Evolutionary conservation across 2,329 filamentous ascomycete genomes (phyloP).

Genomic region (Aspergillus japonicus): DNA sequence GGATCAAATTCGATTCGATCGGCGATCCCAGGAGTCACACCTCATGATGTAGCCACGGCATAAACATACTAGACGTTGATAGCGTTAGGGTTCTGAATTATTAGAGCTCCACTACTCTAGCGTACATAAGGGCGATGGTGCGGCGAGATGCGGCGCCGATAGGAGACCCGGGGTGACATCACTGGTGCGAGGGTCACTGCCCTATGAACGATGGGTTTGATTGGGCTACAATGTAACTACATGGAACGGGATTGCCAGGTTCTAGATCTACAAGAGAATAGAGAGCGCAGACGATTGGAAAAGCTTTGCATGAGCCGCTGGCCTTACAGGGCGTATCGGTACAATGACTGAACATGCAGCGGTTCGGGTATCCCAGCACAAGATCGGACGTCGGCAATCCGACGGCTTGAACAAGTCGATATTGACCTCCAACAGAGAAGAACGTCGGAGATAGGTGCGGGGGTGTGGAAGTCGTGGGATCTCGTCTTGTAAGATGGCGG

Average conservation of each 20-base stretch:
- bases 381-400: too few species aligned
- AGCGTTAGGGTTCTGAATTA: too few species aligned
- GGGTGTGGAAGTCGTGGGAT: not conserved
- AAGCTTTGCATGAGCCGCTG: not conserved
- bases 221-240: not conserved
- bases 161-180: not conserved
- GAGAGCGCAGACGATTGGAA: not conserved
- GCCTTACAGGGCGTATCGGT: not conserved
- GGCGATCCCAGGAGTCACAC: too few species aligned
- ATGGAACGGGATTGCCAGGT: not conserved
- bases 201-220: not conserved
- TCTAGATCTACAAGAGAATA: not conserved
- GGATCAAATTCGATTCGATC: too few species aligned
- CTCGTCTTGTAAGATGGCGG: not conserved
- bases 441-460: too few species aligned
- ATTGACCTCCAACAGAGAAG: too few species aligned
- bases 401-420: too few species aligned
- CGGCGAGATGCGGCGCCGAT: not conserved
- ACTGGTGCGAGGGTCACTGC: not conserved
- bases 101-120: not conserved
- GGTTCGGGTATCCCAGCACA: not conserved
- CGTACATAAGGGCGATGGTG: not conserved
- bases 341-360: not conserved
- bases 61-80: too few species aligned
- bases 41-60: too few species aligned